These are phyloP conservation scores for Phragmites australis DNA, from an alignment of 176 grass and related monocot genomes.

Conservation along the genomic window DNA sequence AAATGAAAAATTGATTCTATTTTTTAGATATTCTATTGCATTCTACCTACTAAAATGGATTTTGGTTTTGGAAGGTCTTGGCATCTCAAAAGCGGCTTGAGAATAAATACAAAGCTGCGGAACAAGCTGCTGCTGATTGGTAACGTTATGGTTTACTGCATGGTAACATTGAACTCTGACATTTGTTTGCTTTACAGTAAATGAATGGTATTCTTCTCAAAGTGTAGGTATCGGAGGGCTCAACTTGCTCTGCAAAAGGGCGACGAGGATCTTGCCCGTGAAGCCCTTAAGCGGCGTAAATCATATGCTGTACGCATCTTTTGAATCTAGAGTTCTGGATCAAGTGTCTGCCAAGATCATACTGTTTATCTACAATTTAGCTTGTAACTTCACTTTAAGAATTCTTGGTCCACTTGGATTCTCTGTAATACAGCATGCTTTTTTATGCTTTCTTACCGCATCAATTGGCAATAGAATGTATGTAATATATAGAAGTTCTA, in stretches of 20 bases:
- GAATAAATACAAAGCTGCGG: slow-evolving; percentile 94
- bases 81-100: slow-evolving; percentile 92
- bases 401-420: neutral
- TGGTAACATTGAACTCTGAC: neutral
- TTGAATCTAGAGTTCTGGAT: slow-evolving; percentile 12
- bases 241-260: slow-evolving; percentile 97
- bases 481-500: neutral
- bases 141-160: slow-evolving; percentile 45
- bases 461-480: neutral
- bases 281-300: slow-evolving; percentile 97
- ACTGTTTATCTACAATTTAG: slow-evolving; percentile 18
- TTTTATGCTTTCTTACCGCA: neutral
- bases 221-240: slow-evolving; percentile 79
- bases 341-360: neutral
- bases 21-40: neutral
- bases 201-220: slow-evolving; percentile 5
- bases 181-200: slow-evolving; percentile 32
- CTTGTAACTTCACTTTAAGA: slow-evolving; percentile 6
- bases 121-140: slow-evolving; percentile 87
- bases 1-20: neutral
- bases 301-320: slow-evolving; percentile 90
- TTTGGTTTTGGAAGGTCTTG: slow-evolving; percentile 75
- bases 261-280: slow-evolving; percentile 96
- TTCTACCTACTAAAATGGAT: slow-evolving; percentile 10
- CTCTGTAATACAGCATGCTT: neutral